A percentile compares a stretch with the other conserved stretches of the same genome.
Evolutionary conservation across 129 eudicot species (phyloP).

Genomic region (Flaveria bidentis): DNA sequence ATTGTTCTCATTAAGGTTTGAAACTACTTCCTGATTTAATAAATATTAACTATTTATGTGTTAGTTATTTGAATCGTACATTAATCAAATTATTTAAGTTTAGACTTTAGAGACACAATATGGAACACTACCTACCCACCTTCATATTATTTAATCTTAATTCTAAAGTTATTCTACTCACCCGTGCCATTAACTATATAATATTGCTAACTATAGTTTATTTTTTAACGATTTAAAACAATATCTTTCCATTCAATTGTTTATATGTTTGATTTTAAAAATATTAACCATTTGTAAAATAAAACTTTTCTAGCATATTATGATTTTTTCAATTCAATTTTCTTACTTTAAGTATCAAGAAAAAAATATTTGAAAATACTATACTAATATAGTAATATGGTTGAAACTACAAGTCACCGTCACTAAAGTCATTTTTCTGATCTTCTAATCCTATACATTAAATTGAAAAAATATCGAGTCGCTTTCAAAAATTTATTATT

Average conservation of each 20-base stretch:
- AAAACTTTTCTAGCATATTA: background rate
- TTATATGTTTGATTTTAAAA: background rate
- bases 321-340: background rate
- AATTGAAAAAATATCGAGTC: background rate
- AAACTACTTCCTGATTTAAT: slow-evolving; percentile 67
- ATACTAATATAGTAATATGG: too few relatives aligned
- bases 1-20: slow-evolving; percentile 54
- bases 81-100: background rate
- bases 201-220: background rate
- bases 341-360: background rate
- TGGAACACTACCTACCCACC: background rate
- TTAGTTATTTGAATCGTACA: background rate
- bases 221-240: background rate
- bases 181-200: background rate
- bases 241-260: background rate
- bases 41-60: background rate
- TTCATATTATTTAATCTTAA: background rate
- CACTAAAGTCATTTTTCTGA: background rate
- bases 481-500: background rate
- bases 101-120: background rate
- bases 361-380: background rate
- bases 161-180: background rate
- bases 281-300: background rate
- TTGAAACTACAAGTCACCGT: background rate
- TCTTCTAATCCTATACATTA: background rate